Conservation (phyloP, 2,329 filamentous ascomycete species). For the Fusarium udum region DNA sequence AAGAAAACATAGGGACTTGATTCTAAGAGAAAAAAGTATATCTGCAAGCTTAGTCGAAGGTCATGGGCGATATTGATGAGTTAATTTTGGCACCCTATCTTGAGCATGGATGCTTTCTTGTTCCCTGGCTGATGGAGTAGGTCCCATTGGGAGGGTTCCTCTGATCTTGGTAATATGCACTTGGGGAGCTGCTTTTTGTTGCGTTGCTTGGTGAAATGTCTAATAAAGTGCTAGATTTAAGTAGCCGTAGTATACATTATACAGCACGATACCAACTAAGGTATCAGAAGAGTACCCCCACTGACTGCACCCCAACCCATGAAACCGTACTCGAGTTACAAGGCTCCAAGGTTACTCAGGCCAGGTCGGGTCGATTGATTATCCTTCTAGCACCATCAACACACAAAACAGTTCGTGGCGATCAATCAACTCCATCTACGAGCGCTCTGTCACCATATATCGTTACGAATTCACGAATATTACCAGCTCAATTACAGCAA, state of each 20-base stretch:
- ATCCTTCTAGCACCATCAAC: slow-evolving; percentile 31
- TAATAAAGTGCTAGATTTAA: not conserved
- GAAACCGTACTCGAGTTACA: slow-evolving; percentile 23
- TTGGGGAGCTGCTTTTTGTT: not conserved
- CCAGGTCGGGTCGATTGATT: slow-evolving; percentile 28
- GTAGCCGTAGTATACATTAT: not conserved
- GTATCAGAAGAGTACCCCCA: not conserved
- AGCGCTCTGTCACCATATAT: not conserved
- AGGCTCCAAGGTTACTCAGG: slow-evolving; percentile 20
- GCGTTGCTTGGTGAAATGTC: not conserved
- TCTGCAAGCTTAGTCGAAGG: not conserved
- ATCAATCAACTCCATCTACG: slow-evolving; percentile 9
- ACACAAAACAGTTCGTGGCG: slow-evolving; percentile 15
- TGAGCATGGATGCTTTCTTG: not conserved
- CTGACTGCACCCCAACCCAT: slow-evolving; percentile 16
- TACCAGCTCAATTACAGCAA: not conserved
- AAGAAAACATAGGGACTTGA: not conserved
- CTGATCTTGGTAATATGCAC: not conserved
- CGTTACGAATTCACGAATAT: not conserved
- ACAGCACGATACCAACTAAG: not conserved
- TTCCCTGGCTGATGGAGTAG: not conserved
- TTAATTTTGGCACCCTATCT: not conserved
- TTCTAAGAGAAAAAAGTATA: not conserved
- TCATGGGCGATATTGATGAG: not conserved
- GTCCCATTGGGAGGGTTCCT: not conserved